A percentile compares a stretch with the other conserved stretches of the same genome.
phyloP scores from a whole-genome alignment of 257 asterid species.

The Nicotiana noctiflora region DNA sequence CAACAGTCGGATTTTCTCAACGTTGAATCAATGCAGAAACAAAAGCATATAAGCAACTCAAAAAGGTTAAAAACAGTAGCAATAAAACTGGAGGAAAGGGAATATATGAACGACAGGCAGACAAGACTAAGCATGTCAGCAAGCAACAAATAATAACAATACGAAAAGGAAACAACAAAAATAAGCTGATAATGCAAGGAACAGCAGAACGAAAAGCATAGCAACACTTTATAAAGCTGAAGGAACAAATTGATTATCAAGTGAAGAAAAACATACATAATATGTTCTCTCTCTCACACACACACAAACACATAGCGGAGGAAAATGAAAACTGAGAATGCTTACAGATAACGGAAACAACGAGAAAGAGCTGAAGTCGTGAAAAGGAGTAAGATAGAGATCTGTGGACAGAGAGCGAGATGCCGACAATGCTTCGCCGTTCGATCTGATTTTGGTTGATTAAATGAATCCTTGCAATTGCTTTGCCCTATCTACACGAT shows the following conservation, averaged over 20 bases:
- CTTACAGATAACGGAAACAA: neutral
- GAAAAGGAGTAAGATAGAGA: neutral
- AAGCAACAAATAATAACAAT: neutral
- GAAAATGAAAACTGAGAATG: neutral
- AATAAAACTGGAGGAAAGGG: neutral
- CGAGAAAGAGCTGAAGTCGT: neutral
- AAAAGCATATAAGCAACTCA: neutral
- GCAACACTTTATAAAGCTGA: neutral
- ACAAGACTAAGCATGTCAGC: neutral
- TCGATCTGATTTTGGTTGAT: neutral
- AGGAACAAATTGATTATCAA: neutral
- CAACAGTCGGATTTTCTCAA: neutral
- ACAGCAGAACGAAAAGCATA: neutral
- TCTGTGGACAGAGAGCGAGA: neutral
- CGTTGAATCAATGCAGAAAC: neutral
- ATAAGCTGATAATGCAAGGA: neutral
- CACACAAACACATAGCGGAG: neutral
- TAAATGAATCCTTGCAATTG: neutral
- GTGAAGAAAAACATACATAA: neutral
- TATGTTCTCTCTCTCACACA: neutral
- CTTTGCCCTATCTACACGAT: neutral
- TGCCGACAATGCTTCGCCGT: neutral
- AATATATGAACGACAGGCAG: neutral
- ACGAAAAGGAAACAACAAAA: neutral
- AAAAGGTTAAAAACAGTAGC: neutral